phyloP scores from a whole-genome alignment of 352 stramenopile species.

The Globisporangium acanthophoron region DNA sequence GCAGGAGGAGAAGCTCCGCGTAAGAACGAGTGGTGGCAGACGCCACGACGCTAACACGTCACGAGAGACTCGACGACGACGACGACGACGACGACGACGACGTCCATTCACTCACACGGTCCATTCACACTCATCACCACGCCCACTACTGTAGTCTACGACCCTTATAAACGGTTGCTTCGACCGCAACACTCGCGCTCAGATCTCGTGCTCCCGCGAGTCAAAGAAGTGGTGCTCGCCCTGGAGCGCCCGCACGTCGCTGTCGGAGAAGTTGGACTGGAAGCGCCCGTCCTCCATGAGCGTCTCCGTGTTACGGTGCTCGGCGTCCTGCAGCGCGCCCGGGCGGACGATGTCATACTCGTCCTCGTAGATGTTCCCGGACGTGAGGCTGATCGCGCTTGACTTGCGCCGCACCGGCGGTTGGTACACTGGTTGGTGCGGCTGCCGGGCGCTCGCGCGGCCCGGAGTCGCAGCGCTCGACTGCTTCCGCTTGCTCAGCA shows the following conservation, averaged over 20 bases:
- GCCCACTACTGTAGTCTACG: neutral
- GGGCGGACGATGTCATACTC: slow-evolving; percentile 78
- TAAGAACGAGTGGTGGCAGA: too few species aligned
- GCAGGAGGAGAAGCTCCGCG: too few species aligned
- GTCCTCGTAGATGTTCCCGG: slow-evolving; percentile 24
- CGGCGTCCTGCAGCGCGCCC: slow-evolving; percentile 41
- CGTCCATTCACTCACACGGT: neutral
- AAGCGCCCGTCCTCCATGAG: slow-evolving; percentile 53
- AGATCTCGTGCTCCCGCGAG: neutral
- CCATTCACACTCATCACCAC: neutral
- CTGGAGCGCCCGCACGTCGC: slow-evolving; percentile 16
- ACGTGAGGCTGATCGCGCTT: slow-evolving; percentile 3
- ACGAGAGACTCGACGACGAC: too few species aligned
- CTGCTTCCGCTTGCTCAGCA: slow-evolving; percentile 10
- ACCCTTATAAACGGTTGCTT: neutral
- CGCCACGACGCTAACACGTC: too few species aligned
- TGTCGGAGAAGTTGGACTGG: slow-evolving; percentile 56
- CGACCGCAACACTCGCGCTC: neutral
- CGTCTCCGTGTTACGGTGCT: slow-evolving; percentile 66
- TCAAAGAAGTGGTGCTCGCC: neutral
- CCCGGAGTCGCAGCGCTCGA: neutral
- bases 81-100: neutral
- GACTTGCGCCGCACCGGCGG: neutral
- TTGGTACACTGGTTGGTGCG: slow-evolving; percentile 11
- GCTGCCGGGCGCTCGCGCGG: neutral